A percentile compares a stretch with the other conserved stretches of the same genome.
These are phyloP conservation scores for Leptodontidium sp. DNA, from an alignment of 2,329 filamentous ascomycete species.

Conservation along the genomic window DNA sequence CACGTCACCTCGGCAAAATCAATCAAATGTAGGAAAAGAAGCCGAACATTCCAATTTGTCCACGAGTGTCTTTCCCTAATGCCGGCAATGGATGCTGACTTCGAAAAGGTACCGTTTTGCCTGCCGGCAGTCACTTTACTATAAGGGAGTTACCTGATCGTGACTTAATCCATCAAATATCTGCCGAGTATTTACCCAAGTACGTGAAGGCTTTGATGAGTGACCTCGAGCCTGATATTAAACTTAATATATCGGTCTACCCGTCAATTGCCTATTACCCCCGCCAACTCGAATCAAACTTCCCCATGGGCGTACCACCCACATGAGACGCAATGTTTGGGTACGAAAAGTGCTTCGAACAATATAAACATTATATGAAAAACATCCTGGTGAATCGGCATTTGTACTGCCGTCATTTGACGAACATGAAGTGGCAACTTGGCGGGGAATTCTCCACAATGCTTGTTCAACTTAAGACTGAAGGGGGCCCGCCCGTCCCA, in stretches of 20 bases:
- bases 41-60: not conserved
- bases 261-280: slow-evolving; percentile 9
- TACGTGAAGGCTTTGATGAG: not conserved
- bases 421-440: not conserved
- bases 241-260: slow-evolving; percentile 1
- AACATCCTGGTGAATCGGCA: not conserved
- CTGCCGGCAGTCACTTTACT: too few species aligned
- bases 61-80: not conserved
- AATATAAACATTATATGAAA: slow-evolving; percentile 1
- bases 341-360: not conserved
- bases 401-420: slow-evolving; percentile 3
- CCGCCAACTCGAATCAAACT: not conserved
- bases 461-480: not conserved
- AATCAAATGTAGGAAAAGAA: not conserved
- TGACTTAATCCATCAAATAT: not conserved
- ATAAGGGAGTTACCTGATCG: not conserved
- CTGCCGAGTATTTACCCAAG: not conserved
- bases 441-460: not conserved
- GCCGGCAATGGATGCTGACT: not conserved
- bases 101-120: too few species aligned
- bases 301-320: not conserved
- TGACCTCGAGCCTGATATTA: slow-evolving; percentile 6
- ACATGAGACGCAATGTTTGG: not conserved
- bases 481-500: not conserved
- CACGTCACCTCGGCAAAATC: not conserved